Base-by-base conservation (phyloP, 2,329 filamentous ascomycete species). In the Hypomyces perniciosus region DNA sequence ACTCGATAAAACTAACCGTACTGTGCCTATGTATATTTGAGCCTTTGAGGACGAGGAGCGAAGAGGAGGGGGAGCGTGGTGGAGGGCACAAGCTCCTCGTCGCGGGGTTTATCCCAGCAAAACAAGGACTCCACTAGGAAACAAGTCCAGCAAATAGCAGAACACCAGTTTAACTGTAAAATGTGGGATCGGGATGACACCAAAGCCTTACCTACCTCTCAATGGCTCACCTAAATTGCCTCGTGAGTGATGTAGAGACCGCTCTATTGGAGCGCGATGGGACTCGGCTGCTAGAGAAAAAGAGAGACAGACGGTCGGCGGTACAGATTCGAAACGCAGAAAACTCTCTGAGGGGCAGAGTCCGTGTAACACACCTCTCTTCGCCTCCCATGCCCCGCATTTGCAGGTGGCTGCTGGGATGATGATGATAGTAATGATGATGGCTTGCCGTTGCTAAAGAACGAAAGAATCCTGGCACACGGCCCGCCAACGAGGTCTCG, bases 371-470 rank as follows among this genome's bases (percentile, higher is more conserved):
- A 34, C 38, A 38, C 50, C 44, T 33, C 35, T 27, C 29, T 20
- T 12, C 7, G 37, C 37, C 42, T 9, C 12, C 42, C 44, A 46
- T 12, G 49, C 45, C 51, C 49, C 48, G 54, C 48, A 44, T 30
- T 50, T 33, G 43, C 51, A 47, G 35, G 40, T 51, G 50, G 40
- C 28, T 33, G 45, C 44, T 37, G 34, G 46, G 38, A 46, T 42
- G 51, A 47, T 51, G 39, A 44, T 53, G 41, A 28, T 48, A 38
- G 28, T 35, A 20, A 46, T 35, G 48, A 45, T 39, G 48, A 40
- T 37, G 34, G 34, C 35, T 30, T 46, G 42, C 37, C 30, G 42
- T 35, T 34, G 34, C 42, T 46, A 39, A 41, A 35, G 28, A 48
- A 7, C 9, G 13, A n/a, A 39, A 39, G 44, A 48, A 48, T 8